Evolutionary conservation across 1,284 basidiomycete species (phyloP).

Genomic region (Wolfiporia cocos): DNA sequence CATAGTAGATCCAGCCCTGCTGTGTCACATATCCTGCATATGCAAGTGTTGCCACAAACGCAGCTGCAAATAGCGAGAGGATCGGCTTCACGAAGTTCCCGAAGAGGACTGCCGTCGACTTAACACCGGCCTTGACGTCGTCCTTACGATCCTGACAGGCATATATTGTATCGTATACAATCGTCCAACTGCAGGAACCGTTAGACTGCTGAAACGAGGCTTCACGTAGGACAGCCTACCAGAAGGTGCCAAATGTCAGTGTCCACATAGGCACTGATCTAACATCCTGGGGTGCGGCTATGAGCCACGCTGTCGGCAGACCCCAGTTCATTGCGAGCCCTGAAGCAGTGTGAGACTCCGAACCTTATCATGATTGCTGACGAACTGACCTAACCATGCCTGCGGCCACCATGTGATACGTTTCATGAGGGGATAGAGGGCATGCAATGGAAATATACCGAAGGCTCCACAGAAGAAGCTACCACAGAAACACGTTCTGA

Average conservation of each 20-base stretch:
- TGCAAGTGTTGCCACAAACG: slow-evolving; percentile 43
- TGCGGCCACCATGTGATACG: slow-evolving; percentile 68
- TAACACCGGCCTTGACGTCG: slow-evolving; percentile 45
- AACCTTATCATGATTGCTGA: not conserved
- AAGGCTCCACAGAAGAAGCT: slow-evolving; percentile 38
- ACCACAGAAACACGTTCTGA: not conserved
- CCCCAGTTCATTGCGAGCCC: slow-evolving; percentile 16
- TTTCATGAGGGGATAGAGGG: slow-evolving; percentile 58
- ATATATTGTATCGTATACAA: slow-evolving; percentile 65
- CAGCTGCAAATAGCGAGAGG: slow-evolving; percentile 42
- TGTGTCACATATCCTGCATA: slow-evolving; percentile 42
- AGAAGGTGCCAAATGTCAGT: slow-evolving; percentile 33
- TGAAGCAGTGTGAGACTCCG: slow-evolving; percentile 1
- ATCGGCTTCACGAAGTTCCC: slow-evolving; percentile 49
- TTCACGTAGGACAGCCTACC: slow-evolving; percentile 25
- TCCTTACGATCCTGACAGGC: slow-evolving; percentile 51
- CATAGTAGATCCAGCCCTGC: slow-evolving; percentile 48
- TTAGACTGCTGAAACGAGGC: slow-evolving; percentile 15
- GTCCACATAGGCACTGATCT: not conserved
- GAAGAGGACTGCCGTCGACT: slow-evolving; percentile 50
- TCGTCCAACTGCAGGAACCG: slow-evolving; percentile 46
- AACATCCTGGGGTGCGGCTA: not conserved
- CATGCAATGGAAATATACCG: slow-evolving; percentile 38
- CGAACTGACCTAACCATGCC: slow-evolving; percentile 1
- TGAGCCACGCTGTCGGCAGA: not conserved